phyloP scores from a whole-genome alignment of 345 rosid genomes.

The Citrus hindsii region DNA sequence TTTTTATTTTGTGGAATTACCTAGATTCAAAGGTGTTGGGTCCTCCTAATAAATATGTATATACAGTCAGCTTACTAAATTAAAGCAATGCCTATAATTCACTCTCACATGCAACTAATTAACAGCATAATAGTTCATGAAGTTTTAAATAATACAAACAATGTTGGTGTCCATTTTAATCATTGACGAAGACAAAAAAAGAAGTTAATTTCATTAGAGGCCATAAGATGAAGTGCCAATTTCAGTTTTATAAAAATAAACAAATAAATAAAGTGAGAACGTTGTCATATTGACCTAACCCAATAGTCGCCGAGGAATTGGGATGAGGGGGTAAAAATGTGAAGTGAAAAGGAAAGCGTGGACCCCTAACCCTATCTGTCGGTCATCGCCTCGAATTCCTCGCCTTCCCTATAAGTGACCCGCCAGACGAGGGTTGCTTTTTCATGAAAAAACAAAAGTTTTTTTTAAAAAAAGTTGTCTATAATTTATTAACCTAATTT shows the following conservation, averaged over 20 bases:
- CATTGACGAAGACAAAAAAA: not conserved
- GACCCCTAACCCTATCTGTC: conserved; percentile 46
- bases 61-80: not conserved
- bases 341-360: conserved; percentile 29
- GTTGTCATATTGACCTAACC: conserved; percentile 26
- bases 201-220: no score
- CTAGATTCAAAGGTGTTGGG: no score
- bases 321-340: conserved; percentile 19
- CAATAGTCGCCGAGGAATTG: conserved; percentile 26
- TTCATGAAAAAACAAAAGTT: conserved; percentile 17
- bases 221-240: no score
- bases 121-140: no score
- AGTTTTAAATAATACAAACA: not conserved
- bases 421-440: conserved; percentile 48
- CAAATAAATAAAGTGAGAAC: not conserved
- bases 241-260: not conserved
- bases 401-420: conserved; percentile 41
- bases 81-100: not conserved
- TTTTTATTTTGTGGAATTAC: not conserved
- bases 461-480: not conserved
- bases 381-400: conserved; percentile 56
- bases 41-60: no score
- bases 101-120: not conserved
- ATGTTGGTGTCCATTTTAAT: not conserved
- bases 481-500: not conserved